phyloP scores from a whole-genome alignment of 352 stramenopile genomes.

The Phytophthora colocasiae region DNA sequence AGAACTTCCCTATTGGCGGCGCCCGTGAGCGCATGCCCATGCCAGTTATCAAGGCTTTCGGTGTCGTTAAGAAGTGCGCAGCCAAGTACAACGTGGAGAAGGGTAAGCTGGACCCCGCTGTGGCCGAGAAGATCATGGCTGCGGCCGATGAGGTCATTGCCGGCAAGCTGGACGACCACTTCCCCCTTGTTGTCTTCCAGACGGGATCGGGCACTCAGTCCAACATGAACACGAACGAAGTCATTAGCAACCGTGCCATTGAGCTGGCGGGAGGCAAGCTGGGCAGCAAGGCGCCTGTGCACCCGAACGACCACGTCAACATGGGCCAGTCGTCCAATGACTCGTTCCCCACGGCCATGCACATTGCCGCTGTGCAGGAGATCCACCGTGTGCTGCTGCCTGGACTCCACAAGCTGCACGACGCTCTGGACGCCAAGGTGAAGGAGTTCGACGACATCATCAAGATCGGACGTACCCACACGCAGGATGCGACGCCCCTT shows the following conservation, averaged over 20 bases:
- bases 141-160: constrained; percentile 94
- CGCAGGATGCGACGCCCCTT: constrained; percentile 94
- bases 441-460: constrained; percentile 95
- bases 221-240: constrained; percentile 85
- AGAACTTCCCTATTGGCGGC: constrained; percentile 97
- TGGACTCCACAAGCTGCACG: constrained; percentile 82
- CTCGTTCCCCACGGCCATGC: constrained; percentile 97
- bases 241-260: constrained; percentile 79
- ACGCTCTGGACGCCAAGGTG: constrained; percentile 87
- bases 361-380: constrained; percentile 94
- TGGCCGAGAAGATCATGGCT: constrained; percentile 92
- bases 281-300: constrained; percentile 72
- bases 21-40: constrained; percentile 92
- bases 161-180: constrained; percentile 95
- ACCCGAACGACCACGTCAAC: constrained; percentile 98
- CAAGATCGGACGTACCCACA: constrained; percentile 98
- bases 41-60: constrained; percentile 93
- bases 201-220: constrained; percentile 78
- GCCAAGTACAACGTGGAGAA: constrained; percentile 92
- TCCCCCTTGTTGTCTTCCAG: constrained; percentile 91
- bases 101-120: constrained; percentile 78
- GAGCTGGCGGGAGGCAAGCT: constrained; percentile 55
- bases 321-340: constrained; percentile 97
- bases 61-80: constrained; percentile 96
- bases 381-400: constrained; percentile 79